A percentile compares a stretch with the other conserved stretches of the same genome.
Conservation (phyloP, 1,284 basidiomycete species). For the Heterobasidion irregulare region DNA sequence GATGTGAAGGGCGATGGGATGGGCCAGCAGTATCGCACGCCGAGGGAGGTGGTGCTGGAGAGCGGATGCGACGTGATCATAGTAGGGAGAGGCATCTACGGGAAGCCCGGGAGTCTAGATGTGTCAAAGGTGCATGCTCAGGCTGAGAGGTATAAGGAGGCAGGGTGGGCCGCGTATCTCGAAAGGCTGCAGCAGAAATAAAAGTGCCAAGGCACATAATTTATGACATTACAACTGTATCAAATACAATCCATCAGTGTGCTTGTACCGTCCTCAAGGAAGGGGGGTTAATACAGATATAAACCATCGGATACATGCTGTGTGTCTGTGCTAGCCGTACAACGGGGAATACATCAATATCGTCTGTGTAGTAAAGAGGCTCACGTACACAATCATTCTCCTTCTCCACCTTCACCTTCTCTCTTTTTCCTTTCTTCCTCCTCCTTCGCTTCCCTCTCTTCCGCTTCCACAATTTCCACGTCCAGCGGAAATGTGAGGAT, state of each 20-base stretch:
- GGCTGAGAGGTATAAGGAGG: constrained; percentile 77
- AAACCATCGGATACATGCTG: background rate
- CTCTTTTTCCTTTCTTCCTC: constrained; percentile 30
- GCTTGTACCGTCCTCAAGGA: background rate
- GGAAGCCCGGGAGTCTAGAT: constrained; percentile 53
- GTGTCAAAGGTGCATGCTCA: constrained; percentile 57
- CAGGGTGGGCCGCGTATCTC: constrained; percentile 90
- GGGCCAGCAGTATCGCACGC: constrained; percentile 97
- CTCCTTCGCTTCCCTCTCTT: constrained; percentile 64
- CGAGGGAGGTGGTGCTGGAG: constrained; percentile 75
- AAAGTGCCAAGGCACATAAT: background rate
- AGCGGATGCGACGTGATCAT: constrained; percentile 97
- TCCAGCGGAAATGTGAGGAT: constrained; percentile 96
- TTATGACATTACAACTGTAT: background rate
- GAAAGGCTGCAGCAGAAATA: constrained; percentile 19
- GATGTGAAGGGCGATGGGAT: constrained; percentile 79
- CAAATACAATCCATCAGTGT: background rate
- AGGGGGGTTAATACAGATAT: background rate
- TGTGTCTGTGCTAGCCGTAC: background rate
- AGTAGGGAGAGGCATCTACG: constrained; percentile 94
- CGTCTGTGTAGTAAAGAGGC: background rate
- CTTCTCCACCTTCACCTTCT: constrained; percentile 17
- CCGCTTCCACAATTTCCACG: constrained; percentile 86
- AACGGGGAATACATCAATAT: background rate
- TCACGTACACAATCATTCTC: background rate